Evolutionary conservation across 805 yeast species (phyloP), one percentile per base, ranked within the genome.

Genomic region (Ogataea nakhonphanomensis): DNA sequence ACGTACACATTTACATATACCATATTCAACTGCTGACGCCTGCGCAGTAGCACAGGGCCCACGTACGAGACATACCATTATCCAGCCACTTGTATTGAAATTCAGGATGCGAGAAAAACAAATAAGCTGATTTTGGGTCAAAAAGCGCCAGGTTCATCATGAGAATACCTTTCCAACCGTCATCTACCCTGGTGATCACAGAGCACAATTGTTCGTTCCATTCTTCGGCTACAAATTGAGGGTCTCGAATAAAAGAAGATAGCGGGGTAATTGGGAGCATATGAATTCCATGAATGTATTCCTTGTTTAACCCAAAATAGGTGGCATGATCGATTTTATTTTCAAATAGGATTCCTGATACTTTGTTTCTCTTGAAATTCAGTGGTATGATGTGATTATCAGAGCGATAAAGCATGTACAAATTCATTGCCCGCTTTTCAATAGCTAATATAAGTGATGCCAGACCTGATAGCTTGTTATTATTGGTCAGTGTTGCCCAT

Each of bases 261-360:
- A 71, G 68, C 1, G 87, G 84, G 0, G 85, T 81, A 22, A 77
- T 65, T 15, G 90, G 90, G 27, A 84, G 55, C 89, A 83, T 84
- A 58, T 84, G 89, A 44, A 83, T 84, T 4, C 91, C 91, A 50
- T 83, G 87, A 38, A 81, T 81, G 52, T 76, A 83, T 59, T 81
- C 81, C 29, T 66, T 62, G 39, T 73, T 64, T 44, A 65, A 55
- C 5, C 89, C 89, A 54, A 84, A 84, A 53, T 76, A 84, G 2
- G 90, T 83, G 7, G 86, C 75, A 64, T 83, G 80, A 54, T 78
- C 86, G 42, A 80, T 67, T 55, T 82, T 81, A 64, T 83, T 82
- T 55, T 84, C 89, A 59, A 81, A 81, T 33, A 76, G 58, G 43
- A 84, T 81, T 7, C 91, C 91, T 23, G 78, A 61, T 8, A 81